Evolutionary conservation across 257 asterid genomes (phyloP).

Genomic region (Mentha longifolia): DNA sequence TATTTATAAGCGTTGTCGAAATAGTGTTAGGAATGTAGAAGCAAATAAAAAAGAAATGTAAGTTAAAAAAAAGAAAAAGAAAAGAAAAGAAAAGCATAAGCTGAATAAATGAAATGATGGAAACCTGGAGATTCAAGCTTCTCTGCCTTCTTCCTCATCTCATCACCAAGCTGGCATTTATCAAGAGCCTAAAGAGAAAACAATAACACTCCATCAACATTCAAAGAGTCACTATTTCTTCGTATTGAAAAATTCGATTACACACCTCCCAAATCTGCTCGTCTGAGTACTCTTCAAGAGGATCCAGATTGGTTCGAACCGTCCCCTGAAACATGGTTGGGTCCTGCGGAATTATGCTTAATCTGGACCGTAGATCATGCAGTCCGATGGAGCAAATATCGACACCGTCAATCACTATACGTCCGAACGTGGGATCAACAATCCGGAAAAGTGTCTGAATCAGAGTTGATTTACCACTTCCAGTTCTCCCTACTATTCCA

Average conservation of each 20-base stretch:
- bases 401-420: slow-evolving; percentile 64
- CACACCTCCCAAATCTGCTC: slow-evolving; percentile 92
- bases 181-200: slow-evolving; percentile 64
- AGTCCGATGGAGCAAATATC: slow-evolving; percentile 68
- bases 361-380: slow-evolving; percentile 74
- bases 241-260: no score
- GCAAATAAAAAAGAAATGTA: no score
- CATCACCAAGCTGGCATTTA: slow-evolving; percentile 92
- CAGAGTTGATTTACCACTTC: background rate
- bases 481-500: background rate
- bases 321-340: slow-evolving; percentile 50
- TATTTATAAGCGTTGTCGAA: no score
- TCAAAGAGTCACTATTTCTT: background rate
- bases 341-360: slow-evolving; percentile 25
- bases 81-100: no score
- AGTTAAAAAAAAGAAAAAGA: no score
- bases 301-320: slow-evolving; percentile 76
- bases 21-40: no score
- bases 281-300: slow-evolving; percentile 76
- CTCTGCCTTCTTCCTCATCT: slow-evolving; percentile 73
- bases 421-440: slow-evolving; percentile 76
- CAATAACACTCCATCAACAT: background rate
- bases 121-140: slow-evolving; percentile 84
- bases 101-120: slow-evolving; percentile 20
- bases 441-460: slow-evolving; percentile 70